Conservation (phyloP, 2,329 filamentous ascomycete genomes). For the Cadophora sp. region DNA sequence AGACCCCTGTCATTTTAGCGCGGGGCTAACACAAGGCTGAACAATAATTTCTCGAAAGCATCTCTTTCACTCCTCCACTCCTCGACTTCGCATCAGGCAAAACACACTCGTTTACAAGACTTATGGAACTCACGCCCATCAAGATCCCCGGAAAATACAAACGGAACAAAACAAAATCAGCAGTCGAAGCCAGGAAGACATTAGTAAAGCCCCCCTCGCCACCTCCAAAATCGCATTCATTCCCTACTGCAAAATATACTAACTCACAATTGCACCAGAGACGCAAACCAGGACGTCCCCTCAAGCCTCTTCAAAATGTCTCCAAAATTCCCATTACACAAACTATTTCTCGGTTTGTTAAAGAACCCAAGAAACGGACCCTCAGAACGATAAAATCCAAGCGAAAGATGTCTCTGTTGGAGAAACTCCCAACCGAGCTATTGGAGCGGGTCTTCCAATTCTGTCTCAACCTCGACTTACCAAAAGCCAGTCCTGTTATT, state of each 20-base stretch:
- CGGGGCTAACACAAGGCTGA: slow-evolving; percentile 22
- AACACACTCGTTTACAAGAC: not conserved
- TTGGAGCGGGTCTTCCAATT: slow-evolving; percentile 42
- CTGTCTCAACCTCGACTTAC: slow-evolving; percentile 41
- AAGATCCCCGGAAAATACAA: slow-evolving; percentile 43
- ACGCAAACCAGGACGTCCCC: slow-evolving; percentile 20
- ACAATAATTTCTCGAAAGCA: not conserved
- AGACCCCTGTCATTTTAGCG: not conserved
- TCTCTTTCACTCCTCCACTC: not conserved
- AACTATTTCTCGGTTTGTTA: not conserved
- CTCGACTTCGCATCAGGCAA: not conserved
- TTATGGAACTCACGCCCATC: slow-evolving; percentile 44
- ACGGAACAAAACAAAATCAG: slow-evolving; percentile 35
- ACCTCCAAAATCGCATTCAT: not conserved
- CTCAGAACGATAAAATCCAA: slow-evolving; percentile 42
- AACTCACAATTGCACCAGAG: slow-evolving; percentile 5
- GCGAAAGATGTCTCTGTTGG: slow-evolving; percentile 41
- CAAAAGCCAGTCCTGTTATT: slow-evolving; percentile 42
- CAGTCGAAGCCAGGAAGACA: slow-evolving; percentile 35
- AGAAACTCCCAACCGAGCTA: slow-evolving; percentile 44
- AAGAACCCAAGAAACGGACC: slow-evolving; percentile 30
- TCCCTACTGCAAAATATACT: not conserved
- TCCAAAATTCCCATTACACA: not conserved
- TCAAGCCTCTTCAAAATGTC: not conserved
- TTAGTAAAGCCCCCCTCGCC: slow-evolving; percentile 29